Base-by-base conservation (phyloP, 257 asterid genomes). In the Capsicum baccatum region DNA sequence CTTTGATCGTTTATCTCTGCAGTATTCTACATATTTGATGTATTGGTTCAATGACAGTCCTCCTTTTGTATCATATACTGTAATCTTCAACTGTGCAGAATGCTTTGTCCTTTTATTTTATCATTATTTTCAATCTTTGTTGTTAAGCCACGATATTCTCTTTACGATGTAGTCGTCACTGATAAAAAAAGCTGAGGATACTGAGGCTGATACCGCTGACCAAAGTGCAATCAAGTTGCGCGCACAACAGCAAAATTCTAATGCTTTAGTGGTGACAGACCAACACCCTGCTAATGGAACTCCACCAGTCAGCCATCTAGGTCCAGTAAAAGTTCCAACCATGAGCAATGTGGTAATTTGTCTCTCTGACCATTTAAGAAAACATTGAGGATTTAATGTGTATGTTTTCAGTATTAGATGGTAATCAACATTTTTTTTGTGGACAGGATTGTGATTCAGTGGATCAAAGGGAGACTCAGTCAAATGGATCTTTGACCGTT, bases 171-270 rank as follows among this genome's bases (percentile, higher is more conserved):
- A 95, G 99, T 95, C 99, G 17, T 90, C 98, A 69, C 85, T 95
- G 89, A 89, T 95, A 42, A 95, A 90, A 84, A 94, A 94, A 87
- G 97, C 99, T 86, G 98, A 94, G 87, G 97, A 90, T 86, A 85
- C 97, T 19, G 99, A 95, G 88, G 92, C 99, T 74, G 99, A 95
- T 89, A 93, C 98, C 60, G 99, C 99, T 60, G 99, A 95, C 86
- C 99, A 95, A 91, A 95, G 99, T 90, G 99, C 98, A 79, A 93
- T 94, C 86, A 95, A 92, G 88, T 81, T 94, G 87, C 98, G 97
- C 83, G 91, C 99, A 59, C 97, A 94, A 88, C 99, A 93, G 91
- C 98, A 92, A 87, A 86, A 62, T 79, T 95, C 99, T 90, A 92
- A 86, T 90, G 97, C 98, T 84, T 88, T 95, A 93, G 98, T 95